Conservation (phyloP, 1,284 basidiomycete genomes). For the Exobasidium cylindrosporum region DNA sequence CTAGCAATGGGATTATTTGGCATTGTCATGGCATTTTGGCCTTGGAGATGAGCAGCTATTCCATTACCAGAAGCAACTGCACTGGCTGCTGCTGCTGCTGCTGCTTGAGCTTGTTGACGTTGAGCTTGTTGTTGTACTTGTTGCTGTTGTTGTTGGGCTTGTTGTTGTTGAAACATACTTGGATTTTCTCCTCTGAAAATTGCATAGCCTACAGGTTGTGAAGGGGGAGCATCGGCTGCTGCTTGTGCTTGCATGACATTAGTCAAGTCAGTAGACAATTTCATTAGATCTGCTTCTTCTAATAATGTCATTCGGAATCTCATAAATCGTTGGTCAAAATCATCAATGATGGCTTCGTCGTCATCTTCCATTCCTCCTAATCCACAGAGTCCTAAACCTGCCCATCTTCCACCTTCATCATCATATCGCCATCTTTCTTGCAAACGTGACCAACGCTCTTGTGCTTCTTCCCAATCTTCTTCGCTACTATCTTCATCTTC, state of each 20-base stretch:
- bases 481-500: conserved; percentile 11
- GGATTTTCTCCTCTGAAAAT: conserved; percentile 12
- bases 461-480: conserved; percentile 12
- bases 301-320: conserved; percentile 52
- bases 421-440: conserved; percentile 53
- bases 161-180: conserved; percentile 10
- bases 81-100: background rate
- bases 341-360: conserved; percentile 52
- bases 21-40: conserved; percentile 1
- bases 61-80: conserved; percentile 11
- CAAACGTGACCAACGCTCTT: conserved; percentile 25
- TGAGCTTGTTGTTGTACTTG: conserved; percentile 12
- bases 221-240: conserved; percentile 37
- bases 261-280: conserved; percentile 50
- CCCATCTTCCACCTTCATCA: conserved; percentile 50
- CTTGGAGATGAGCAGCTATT: background rate
- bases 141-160: conserved; percentile 23
- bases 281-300: conserved; percentile 50
- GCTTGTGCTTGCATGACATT: conserved; percentile 51
- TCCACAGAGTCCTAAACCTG: conserved; percentile 48
- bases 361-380: conserved; percentile 55
- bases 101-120: conserved; percentile 23
- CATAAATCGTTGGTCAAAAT: conserved; percentile 53
- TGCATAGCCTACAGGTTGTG: conserved; percentile 19
- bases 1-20: conserved; percentile 9